Percentiles rank a stretch among this genome's conserved stretches.
These are phyloP conservation scores for Limnomonas spitsbergensis DNA, from an alignment of 139 green algal species.

Conservation along the genomic window DNA sequence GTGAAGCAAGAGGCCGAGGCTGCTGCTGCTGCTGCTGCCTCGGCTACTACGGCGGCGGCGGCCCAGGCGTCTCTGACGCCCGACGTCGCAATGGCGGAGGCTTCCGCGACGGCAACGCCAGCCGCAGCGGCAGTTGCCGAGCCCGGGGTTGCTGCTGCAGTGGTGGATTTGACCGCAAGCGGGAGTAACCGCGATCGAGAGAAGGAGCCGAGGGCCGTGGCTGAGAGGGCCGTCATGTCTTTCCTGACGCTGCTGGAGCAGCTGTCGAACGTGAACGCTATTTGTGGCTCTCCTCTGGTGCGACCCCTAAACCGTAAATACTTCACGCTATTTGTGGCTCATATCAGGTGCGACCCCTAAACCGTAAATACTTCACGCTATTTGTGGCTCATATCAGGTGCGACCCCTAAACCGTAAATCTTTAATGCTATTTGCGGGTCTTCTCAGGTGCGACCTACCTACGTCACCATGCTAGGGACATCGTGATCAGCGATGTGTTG, in stretches of 20 bases:
- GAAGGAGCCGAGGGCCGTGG: conserved; percentile 33
- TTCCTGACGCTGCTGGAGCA: conserved; percentile 59
- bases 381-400: too few species aligned
- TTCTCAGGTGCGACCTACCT: too few species aligned
- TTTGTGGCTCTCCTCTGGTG: conserved; percentile 1
- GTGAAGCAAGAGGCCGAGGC: not conserved
- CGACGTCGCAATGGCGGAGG: not conserved
- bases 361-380: too few species aligned
- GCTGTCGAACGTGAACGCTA: conserved; percentile 45
- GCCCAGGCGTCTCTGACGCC: not conserved
- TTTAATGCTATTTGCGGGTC: too few species aligned
- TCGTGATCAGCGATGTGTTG: too few species aligned
- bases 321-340: too few species aligned
- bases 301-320: too few species aligned
- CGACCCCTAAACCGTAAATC: too few species aligned
- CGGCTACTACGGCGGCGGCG: not conserved
- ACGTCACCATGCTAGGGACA: too few species aligned
- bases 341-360: too few species aligned
- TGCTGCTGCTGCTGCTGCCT: not conserved
- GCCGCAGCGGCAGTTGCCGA: conserved; percentile 8
- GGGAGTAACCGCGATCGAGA: conserved; percentile 7
- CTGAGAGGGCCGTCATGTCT: conserved; percentile 38
- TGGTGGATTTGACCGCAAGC: not conserved
- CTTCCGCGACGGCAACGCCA: not conserved
- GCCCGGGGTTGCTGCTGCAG: not conserved